Percentiles rank a stretch among this genome's conserved stretches.
These are phyloP conservation scores for Neurospora tetrasperma DNA, from an alignment of 495 filamentous ascomycete species.

Conservation along the genomic window DNA sequence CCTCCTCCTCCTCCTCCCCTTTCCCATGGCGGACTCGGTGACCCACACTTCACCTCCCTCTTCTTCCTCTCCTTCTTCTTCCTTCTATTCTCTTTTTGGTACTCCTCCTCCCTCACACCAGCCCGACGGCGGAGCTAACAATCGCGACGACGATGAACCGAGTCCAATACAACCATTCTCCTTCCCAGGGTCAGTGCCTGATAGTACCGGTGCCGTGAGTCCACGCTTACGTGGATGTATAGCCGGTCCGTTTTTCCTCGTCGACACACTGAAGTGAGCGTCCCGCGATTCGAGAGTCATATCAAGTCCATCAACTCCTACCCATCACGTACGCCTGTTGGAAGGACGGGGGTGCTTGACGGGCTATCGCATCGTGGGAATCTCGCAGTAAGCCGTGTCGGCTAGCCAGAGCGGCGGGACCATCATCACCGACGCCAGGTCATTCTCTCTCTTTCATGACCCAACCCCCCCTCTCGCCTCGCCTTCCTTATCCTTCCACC, in stretches of 20 bases:
- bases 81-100: background rate
- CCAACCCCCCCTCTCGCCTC: background rate
- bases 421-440: conserved; percentile 5
- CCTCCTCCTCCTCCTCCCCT: background rate
- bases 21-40: background rate
- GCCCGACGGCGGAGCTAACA: background rate
- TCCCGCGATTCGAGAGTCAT: background rate
- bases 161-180: conserved; percentile 2
- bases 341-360: background rate
- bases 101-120: background rate
- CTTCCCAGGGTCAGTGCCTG: conserved; percentile 2
- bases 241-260: conserved; percentile 4
- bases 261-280: conserved; percentile 1
- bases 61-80: background rate
- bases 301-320: background rate
- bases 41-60: background rate
- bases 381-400: background rate
- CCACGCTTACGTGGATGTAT: conserved; percentile 4
- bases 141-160: background rate
- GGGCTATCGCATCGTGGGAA: background rate
- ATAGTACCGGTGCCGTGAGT: conserved; percentile 8
- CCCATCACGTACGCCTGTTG: background rate
- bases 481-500: background rate
- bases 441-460: background rate
- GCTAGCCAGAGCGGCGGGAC: conserved; percentile 5